phyloP scores from a whole-genome alignment of 306 rosid species.

The Mimosa pudica region DNA sequence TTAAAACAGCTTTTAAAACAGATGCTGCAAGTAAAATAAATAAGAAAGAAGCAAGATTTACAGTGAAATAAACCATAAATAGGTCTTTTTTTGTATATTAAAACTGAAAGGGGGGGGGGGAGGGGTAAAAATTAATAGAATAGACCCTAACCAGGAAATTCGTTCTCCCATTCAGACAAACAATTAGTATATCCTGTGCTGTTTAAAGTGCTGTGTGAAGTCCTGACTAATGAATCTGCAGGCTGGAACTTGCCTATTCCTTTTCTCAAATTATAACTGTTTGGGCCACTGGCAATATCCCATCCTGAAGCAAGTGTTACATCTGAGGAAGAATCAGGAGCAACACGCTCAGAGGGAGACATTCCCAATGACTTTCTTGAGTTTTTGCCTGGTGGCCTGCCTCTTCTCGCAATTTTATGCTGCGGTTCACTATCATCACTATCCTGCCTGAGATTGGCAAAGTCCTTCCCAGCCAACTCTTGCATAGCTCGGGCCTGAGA shows the following conservation, averaged over 20 bases:
- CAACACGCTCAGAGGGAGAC: constrained; percentile 51
- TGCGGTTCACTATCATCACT: constrained; percentile 66
- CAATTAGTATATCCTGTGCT: constrained; percentile 61
- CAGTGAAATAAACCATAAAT: constrained; percentile 20
- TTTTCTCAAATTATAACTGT: constrained; percentile 76
- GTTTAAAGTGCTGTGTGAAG: constrained; percentile 44
- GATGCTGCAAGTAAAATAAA: constrained; percentile 63
- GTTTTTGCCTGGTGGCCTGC: constrained; percentile 88
- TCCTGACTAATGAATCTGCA: constrained; percentile 52
- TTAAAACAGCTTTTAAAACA: constrained; percentile 70
- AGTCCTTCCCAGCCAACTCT: constrained; percentile 88
- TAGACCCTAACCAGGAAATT: constrained; percentile 70
- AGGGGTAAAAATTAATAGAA: not conserved
- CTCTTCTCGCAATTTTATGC: constrained; percentile 76
- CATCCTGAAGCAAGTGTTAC: constrained; percentile 72
- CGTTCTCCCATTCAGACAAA: constrained; percentile 81
- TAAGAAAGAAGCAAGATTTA: not conserved
- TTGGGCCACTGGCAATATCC: constrained; percentile 57
- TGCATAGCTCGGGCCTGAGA: constrained; percentile 84
- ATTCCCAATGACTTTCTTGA: constrained; percentile 51
- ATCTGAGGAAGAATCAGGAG: constrained; percentile 61
- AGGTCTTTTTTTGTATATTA: not conserved
- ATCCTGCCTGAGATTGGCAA: constrained; percentile 84
- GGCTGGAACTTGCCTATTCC: constrained; percentile 47
- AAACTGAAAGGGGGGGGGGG: not conserved